Percentiles rank a stretch among this genome's conserved stretches.
Conservation (phyloP, 495 filamentous ascomycete genomes). For the Lophium mytilinum region DNA sequence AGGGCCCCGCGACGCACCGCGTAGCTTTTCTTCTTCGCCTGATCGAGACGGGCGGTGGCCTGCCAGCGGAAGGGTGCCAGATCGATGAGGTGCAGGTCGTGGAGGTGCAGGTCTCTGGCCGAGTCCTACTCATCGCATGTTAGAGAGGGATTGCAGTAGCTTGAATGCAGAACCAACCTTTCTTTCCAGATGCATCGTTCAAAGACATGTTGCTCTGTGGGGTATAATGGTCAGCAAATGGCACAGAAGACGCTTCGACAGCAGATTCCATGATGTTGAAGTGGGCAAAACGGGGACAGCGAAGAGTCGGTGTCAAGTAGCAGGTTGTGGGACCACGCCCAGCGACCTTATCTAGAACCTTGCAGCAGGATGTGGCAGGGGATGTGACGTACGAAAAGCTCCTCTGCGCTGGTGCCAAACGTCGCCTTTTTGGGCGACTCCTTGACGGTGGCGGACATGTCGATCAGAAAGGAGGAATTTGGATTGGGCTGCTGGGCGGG, state of each 20-base stretch:
- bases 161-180: neutral
- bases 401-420: slow-evolving; percentile 59
- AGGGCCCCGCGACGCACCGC: slow-evolving; percentile 15
- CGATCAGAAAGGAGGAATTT: slow-evolving; percentile 27
- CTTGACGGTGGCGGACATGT: slow-evolving; percentile 44
- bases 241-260: slow-evolving; percentile 27
- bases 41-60: slow-evolving; percentile 29
- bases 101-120: neutral
- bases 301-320: neutral
- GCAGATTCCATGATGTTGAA: slow-evolving; percentile 21
- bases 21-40: slow-evolving; percentile 36
- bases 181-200: slow-evolving; percentile 16
- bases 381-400: slow-evolving; percentile 73
- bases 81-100: slow-evolving; percentile 17
- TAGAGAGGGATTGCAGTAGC: too few relatives aligned
- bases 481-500: neutral
- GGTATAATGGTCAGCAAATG: slow-evolving; percentile 35
- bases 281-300: neutral
- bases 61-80: slow-evolving; percentile 21
- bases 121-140: too few relatives aligned
- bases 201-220: slow-evolving; percentile 34
- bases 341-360: slow-evolving; percentile 7
- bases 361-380: slow-evolving; percentile 1
- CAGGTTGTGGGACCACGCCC: slow-evolving; percentile 12
- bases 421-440: slow-evolving; percentile 42